Percentiles rank a stretch among this genome's conserved stretches.
Conservation (phyloP, 2,329 filamentous ascomycete species). For the Pseudopyricularia javanii region DNA sequence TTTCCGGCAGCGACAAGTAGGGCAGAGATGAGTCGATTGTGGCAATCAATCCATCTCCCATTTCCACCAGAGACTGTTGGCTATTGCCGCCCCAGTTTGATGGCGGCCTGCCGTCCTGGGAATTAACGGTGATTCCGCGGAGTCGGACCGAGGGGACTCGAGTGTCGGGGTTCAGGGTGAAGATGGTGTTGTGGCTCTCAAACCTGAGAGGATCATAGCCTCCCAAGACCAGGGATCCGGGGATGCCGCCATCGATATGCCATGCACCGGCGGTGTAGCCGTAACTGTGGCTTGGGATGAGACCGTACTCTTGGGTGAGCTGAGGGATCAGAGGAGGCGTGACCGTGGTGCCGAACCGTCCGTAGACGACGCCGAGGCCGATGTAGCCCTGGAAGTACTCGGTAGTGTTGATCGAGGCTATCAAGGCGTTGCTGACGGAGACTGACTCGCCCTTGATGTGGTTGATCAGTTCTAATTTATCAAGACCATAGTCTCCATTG, state of each 20-base stretch:
- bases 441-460: constrained; percentile 20
- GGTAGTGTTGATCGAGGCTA: constrained; percentile 42
- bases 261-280: constrained; percentile 66
- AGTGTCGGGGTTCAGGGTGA: constrained; percentile 40
- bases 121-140: constrained; percentile 37
- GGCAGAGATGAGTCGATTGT: constrained; percentile 53
- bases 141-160: constrained; percentile 48
- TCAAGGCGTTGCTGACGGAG: constrained; percentile 30
- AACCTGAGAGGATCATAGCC: constrained; percentile 57
- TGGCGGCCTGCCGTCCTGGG: constrained; percentile 17
- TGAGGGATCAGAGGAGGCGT: constrained; percentile 40
- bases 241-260: constrained; percentile 33
- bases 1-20: constrained; percentile 48
- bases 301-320: constrained; percentile 43
- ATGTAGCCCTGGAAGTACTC: constrained; percentile 41
- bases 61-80: constrained; percentile 23
- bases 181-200: constrained; percentile 45
- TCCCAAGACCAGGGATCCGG: constrained; percentile 53
- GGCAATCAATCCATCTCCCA: constrained; percentile 34
- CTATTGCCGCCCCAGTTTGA: constrained; percentile 26
- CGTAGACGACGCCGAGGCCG: constrained; percentile 42
- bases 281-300: constrained; percentile 61
- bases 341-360: constrained; percentile 35
- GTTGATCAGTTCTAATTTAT: constrained; percentile 30
- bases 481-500: constrained; percentile 54